Evolutionary conservation across 805 yeast genomes (phyloP), one percentile per base, ranked within the genome.

Genomic region (Zygosaccharomyces bailii): DNA sequence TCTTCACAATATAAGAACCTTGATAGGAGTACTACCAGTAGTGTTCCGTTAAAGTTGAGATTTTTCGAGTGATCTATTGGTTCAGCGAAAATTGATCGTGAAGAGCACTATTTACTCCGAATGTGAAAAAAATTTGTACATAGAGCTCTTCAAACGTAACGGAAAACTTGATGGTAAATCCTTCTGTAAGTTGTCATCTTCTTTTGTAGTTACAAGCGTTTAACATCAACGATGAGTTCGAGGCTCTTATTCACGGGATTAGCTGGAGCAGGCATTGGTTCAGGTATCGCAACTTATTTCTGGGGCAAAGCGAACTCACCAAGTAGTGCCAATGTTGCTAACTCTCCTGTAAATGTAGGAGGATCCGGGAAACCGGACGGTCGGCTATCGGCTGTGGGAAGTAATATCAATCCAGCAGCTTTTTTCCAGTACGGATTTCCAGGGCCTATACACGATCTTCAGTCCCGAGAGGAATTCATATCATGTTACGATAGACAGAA

Each of bases 341-440:
- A 47, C 8, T 46, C 56, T 10, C 42, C 44, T 10, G 23, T 46
- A 6, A 19, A 32, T 9, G 53, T 48, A 2, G 40, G 43, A n/a
- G 38, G 32, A 7, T 39, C 52, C 2, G 30, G 14, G 25, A 45
- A 32, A 13, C 43, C 52, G 21, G 23, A 41, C 29, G 55, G 52
- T 7, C 33, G 48, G 2, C 27, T 53, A 5, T 46, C 60, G 9
- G 48, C 67, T 38, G 65, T 57, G 39, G 66, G 73, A 21, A 43
- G 69, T 4, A 56, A 55, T 3, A 78, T 87, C 3, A 74, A 79
- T 47, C 99, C 98, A 0, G 75, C 78, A 17, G 95, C 72, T 5
- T 89, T 85, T 68, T 90, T 89, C 71, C 81, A 82, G 55, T 90
- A 86, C 61, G 99, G 99, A 3, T 88, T 86, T 58, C 99, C 98